These are phyloP conservation scores for Fomitopsis pulvina DNA, from an alignment of 768 basidiomycete genomes.

Conservation along the genomic window DNA sequence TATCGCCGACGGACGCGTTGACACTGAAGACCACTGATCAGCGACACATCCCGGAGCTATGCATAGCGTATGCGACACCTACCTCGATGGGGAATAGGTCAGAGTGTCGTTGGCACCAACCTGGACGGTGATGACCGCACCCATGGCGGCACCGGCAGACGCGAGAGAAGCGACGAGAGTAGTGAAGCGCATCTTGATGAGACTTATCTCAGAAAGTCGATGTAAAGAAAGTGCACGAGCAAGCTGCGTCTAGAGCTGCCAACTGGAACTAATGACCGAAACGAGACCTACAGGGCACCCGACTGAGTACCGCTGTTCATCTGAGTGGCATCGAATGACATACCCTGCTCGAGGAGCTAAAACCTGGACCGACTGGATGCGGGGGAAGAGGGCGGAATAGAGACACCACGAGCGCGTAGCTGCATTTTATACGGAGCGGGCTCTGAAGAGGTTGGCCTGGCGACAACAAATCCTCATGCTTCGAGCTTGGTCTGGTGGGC, in stretches of 20 bases:
- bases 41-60: background rate
- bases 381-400: conserved; percentile 12
- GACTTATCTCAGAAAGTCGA: conserved; percentile 10
- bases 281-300: conserved; percentile 10
- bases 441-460: conserved; percentile 2
- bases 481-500: background rate
- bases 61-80: background rate
- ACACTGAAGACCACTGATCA: conserved; percentile 24
- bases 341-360: conserved; percentile 42
- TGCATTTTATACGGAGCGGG: conserved; percentile 6
- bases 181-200: conserved; percentile 52
- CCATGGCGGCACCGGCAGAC: conserved; percentile 41
- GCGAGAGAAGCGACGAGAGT: conserved; percentile 33
- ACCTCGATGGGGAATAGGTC: conserved; percentile 22
- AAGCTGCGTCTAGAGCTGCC: conserved; percentile 7
- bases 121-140: conserved; percentile 20
- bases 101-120: conserved; percentile 23
- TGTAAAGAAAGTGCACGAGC: conserved; percentile 5
- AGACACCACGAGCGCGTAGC: background rate
- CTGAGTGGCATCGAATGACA: conserved; percentile 12
- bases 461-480: background rate
- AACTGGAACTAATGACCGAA: conserved; percentile 22
- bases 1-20: conserved; percentile 39
- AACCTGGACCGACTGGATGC: conserved; percentile 29
- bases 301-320: conserved; percentile 7